Base-by-base conservation (phyloP, 1,284 basidiomycete species). In the Testicularia cyperi region DNA sequence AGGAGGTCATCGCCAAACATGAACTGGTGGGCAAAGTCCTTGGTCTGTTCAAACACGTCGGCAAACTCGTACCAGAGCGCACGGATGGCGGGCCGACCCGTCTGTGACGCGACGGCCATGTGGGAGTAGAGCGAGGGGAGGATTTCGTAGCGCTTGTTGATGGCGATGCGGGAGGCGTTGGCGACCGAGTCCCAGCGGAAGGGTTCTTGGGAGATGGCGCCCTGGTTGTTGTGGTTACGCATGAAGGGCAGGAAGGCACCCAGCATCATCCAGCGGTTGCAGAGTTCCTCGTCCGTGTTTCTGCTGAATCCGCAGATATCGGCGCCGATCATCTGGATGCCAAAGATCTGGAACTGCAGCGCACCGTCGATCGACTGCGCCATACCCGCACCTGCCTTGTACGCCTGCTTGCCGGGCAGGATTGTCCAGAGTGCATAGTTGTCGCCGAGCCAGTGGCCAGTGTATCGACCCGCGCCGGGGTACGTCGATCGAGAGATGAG, bases 271-370 rank as follows among this genome's bases (percentile, higher is more conserved):
- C 62, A 65, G 14, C 62, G 41, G 51, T 85, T 86, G 74, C 87
- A 88, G 7, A 90, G 80, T 71, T 65, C 65, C 73, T 90, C 88
- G 65, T 87, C 83, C 0, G 85, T 84, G 74, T 90, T 88, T 0
- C 80, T n/a, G 24, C 48, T 60, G 36, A 68, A 68, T 7, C 65
- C 68, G 26, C 62, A 65, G 1, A 46, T 48, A 26, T 70, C 68
- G 5, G 65, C 48, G 1, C 68, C 68, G 15, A 64, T 48, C 24
- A 66, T 36, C 16, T 56, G 56, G 24, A 70, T 66, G 5, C 65
- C 65, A 25, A 66, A 70, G 34, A 87, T 78, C 77, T 86, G 86
- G 81, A 88, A 88, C 70, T 88, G 86, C 10, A 88, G 78, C 28
- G 86, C 78, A 6, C 86, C 86, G 74, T 86, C 82, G 58, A 85